Conservation (phyloP, 208 protist species). For the Acanthamoeba sp. region DNA sequence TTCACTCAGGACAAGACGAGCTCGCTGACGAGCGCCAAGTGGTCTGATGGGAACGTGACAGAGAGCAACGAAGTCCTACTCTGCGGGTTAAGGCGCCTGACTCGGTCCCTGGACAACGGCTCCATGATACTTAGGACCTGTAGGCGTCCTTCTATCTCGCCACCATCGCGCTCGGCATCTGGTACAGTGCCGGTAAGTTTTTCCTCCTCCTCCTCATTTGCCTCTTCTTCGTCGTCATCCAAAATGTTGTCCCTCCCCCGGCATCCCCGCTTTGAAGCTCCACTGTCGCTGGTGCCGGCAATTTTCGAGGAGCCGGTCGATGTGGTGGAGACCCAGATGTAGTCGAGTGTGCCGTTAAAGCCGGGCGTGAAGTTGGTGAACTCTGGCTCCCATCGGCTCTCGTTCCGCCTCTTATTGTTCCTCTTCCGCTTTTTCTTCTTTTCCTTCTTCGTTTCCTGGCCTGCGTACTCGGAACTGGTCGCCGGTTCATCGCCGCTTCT, state of each 20-base stretch:
- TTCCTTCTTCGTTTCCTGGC: not conserved
- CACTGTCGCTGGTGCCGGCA: not conserved
- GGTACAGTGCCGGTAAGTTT: no score
- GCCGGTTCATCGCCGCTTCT: no score
- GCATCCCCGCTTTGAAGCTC: not conserved
- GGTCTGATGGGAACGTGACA: not conserved
- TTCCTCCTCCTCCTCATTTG: not conserved
- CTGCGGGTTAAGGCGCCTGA: not conserved
- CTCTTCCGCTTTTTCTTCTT: not conserved
- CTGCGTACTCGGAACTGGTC: no score
- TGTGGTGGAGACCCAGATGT: constrained; percentile 34
- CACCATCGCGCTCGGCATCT: no score
- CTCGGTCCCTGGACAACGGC: not conserved
- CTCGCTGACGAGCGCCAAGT: not conserved
- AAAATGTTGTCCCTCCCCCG: not conserved
- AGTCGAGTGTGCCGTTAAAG: constrained; percentile 53
- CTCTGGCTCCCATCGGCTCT: constrained; percentile 3
- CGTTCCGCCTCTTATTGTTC: not conserved
- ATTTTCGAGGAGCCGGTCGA: not conserved
- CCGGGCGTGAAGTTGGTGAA: constrained; percentile 28
- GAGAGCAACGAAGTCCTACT: not conserved
- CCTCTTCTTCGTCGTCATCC: not conserved
- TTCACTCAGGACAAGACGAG: not conserved
- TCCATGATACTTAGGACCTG: not conserved
- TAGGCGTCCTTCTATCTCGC: not conserved